Percentiles rank a stretch among this genome's conserved stretches.
These are phyloP conservation scores for Ceratocystis ficicola DNA, from an alignment of 2,329 filamentous ascomycete species.

Conservation along the genomic window DNA sequence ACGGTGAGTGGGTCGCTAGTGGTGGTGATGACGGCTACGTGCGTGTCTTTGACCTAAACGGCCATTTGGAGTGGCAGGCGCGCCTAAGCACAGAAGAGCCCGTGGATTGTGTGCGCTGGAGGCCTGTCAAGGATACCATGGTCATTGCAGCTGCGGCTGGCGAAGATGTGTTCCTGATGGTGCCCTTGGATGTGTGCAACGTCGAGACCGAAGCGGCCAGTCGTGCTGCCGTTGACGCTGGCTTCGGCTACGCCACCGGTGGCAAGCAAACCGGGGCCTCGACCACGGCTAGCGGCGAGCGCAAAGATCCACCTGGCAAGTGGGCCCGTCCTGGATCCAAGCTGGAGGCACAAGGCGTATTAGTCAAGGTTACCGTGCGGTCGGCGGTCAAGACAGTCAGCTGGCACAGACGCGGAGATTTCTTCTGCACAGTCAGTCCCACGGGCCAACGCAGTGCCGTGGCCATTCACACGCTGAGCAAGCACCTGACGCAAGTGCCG, in stretches of 20 bases:
- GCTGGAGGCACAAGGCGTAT: slow-evolving; percentile 65
- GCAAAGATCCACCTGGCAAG: slow-evolving; percentile 64
- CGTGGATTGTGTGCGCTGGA: slow-evolving; percentile 80
- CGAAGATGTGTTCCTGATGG: slow-evolving; percentile 73
- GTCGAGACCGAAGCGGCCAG: slow-evolving; percentile 62
- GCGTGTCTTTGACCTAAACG: slow-evolving; percentile 82
- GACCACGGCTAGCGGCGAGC: slow-evolving; percentile 42
- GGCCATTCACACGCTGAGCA: slow-evolving; percentile 86
- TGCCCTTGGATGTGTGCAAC: slow-evolving; percentile 60
- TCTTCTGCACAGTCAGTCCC: slow-evolving; percentile 84
- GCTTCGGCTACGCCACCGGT: slow-evolving; percentile 84
- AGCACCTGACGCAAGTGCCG: slow-evolving; percentile 87
- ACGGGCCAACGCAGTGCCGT: slow-evolving; percentile 66
- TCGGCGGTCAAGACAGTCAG: slow-evolving; percentile 74
- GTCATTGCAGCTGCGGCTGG: slow-evolving; percentile 75
- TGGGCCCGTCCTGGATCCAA: slow-evolving; percentile 70
- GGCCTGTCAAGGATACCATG: slow-evolving; percentile 66
- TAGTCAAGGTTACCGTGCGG: slow-evolving; percentile 68
- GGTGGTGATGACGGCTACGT: slow-evolving; percentile 92
- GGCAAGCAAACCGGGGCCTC: slow-evolving; percentile 39
- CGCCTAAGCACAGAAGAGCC: slow-evolving; percentile 66
- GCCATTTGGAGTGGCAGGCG: slow-evolving; percentile 75
- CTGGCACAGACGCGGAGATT: slow-evolving; percentile 91
- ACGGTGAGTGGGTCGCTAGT: slow-evolving; percentile 73
- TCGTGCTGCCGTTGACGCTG: slow-evolving; percentile 65